These are phyloP conservation scores for Rhizophagus sp. DNA, from an alignment of 192 early-diverging fungal genomes.

Conservation along the genomic window DNA sequence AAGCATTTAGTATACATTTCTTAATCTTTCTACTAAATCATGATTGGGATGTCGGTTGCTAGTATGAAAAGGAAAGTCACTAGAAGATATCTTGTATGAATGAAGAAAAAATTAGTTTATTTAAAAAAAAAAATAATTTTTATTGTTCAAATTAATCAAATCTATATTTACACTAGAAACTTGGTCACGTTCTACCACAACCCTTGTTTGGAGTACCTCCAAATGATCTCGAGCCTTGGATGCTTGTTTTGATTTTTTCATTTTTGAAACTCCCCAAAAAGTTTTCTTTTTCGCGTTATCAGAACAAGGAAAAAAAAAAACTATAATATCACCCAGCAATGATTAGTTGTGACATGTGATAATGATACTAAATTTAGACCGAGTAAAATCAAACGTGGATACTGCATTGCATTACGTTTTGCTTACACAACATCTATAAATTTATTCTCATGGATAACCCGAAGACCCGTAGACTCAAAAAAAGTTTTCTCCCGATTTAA, in stretches of 20 bases:
- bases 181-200: constrained; percentile 66
- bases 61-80: constrained; percentile 75
- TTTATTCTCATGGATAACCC: too few relatives aligned
- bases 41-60: constrained; percentile 61
- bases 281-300: neutral
- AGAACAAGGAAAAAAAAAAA: too few relatives aligned
- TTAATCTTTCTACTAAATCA: constrained; percentile 68
- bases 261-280: neutral
- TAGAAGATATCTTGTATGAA: constrained; percentile 66
- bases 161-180: constrained; percentile 63
- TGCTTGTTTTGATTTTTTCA: neutral
- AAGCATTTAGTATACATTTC: constrained; percentile 37
- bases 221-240: constrained; percentile 30
- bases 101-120: neutral
- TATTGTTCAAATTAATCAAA: neutral
- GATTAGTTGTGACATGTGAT: too few relatives aligned
- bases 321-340: too few relatives aligned
- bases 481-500: too few relatives aligned
- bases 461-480: too few relatives aligned
- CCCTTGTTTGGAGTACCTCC: constrained; percentile 55
- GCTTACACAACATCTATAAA: too few relatives aligned
- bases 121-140: neutral
- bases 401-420: too few relatives aligned
- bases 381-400: too few relatives aligned
- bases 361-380: too few relatives aligned